A percentile compares a stretch with the other conserved stretches of the same genome.
These are phyloP conservation scores for Boletellus sp. DNA, from an alignment of 768 basidiomycete species.

Conservation along the genomic window DNA sequence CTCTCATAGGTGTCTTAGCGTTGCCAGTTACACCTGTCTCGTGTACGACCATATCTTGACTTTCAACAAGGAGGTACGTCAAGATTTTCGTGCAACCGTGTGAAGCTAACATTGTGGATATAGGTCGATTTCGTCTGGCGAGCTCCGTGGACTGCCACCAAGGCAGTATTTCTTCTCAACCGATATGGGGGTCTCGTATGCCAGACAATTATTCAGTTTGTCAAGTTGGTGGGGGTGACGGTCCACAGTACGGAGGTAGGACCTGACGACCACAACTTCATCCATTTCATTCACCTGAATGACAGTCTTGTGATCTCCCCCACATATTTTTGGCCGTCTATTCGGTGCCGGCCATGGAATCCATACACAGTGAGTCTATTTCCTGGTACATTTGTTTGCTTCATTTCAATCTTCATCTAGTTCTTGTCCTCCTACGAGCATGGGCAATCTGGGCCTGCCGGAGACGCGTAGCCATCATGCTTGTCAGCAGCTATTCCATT, in stretches of 20 bases:
- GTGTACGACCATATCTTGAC: constrained; percentile 2
- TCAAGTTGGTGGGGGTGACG: neutral
- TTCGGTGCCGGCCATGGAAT: constrained; percentile 4
- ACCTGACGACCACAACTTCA: neutral
- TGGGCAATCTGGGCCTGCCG: constrained; percentile 19
- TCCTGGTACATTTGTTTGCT: no score
- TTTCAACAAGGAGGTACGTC: constrained; percentile 12
- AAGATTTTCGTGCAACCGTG: neutral
- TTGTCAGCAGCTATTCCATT: constrained; percentile 4
- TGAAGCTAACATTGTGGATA: neutral
- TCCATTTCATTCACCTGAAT: neutral
- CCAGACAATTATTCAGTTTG: constrained; percentile 7
- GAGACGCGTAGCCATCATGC: neutral
- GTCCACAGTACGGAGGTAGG: constrained; percentile 1
- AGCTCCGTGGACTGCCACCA: constrained; percentile 10
- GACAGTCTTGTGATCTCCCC: constrained; percentile 6
- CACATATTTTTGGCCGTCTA: neutral
- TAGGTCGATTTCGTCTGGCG: constrained; percentile 19
- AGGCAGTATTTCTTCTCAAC: constrained; percentile 9
- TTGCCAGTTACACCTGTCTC: no score
- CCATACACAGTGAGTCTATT: constrained; percentile 12
- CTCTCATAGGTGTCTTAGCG: no score
- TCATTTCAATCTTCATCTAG: neutral
- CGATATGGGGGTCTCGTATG: constrained; percentile 16
- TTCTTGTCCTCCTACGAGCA: constrained; percentile 16